These are phyloP conservation scores for Acidomyces sp. DNA, from an alignment of 495 filamentous ascomycete species.

Conservation along the genomic window DNA sequence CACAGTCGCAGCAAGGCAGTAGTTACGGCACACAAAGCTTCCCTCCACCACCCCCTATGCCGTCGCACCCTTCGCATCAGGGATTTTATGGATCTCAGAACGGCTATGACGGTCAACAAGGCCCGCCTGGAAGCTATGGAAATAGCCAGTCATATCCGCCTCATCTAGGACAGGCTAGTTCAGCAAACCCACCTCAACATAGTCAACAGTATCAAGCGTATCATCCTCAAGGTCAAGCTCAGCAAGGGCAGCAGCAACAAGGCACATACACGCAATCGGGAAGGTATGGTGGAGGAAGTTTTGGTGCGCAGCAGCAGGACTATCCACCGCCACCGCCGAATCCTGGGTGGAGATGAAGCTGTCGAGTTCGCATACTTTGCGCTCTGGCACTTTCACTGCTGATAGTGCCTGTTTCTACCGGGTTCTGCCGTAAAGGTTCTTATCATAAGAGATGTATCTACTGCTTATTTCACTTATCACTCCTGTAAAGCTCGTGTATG, in stretches of 20 bases:
- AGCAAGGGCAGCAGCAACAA: slow-evolving; percentile 9
- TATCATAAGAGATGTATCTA: not conserved
- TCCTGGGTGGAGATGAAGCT: slow-evolving; percentile 1
- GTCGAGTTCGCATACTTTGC: not conserved
- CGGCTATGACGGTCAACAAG: slow-evolving; percentile 4
- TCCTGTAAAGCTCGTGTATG: too few species aligned
- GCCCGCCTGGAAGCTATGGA: not conserved
- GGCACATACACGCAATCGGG: not conserved
- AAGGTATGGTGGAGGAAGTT: slow-evolving; percentile 7
- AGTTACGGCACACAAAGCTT: slow-evolving; percentile 6
- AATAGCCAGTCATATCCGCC: slow-evolving; percentile 1
- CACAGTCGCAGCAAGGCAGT: slow-evolving; percentile 6
- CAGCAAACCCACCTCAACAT: not conserved
- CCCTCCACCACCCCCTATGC: slow-evolving; percentile 6
- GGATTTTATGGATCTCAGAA: slow-evolving; percentile 3
- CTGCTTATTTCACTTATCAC: too few species aligned
- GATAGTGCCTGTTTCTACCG: not conserved
- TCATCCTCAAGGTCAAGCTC: slow-evolving; percentile 4
- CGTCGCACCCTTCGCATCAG: slow-evolving; percentile 5
- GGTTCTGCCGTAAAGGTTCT: not conserved
- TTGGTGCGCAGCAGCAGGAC: slow-evolving; percentile 3
- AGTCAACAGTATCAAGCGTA: slow-evolving; percentile 12
- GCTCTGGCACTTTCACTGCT: not conserved
- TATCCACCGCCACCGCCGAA: slow-evolving; percentile 3
- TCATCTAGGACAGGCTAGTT: slow-evolving; percentile 4